Base-by-base conservation (phyloP, 179 eudicot species). In the Vitellaria paradoxa region DNA sequence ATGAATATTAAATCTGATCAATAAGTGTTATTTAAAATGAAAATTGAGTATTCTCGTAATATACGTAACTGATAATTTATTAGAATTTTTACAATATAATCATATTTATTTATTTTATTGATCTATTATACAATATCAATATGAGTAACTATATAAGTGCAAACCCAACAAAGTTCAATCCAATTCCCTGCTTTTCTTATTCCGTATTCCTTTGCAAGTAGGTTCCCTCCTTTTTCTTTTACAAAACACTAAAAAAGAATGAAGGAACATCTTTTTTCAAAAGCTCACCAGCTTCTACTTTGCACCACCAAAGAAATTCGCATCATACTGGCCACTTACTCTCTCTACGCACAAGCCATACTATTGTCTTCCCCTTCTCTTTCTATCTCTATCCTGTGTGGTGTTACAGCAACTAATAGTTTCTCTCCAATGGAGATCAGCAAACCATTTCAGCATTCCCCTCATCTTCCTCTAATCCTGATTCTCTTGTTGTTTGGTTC, bases 261-360 rank as follows among this genome's bases (percentile, higher is more conserved):
- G 17, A 76, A 67, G 46, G 45, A 56, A 37, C 46, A 7, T 13
- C 73, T 77, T 81, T 77, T 77, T 18, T 62, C 80, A 42, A 77
- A 81, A 67, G 78, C 59, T 65, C 55, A 21, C 78, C 73, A 70
- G n/a, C 68, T 78, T 69, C 49, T 75, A 45, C 79, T 77, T 74
- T 77, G 74, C 37, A 30, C 37, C 37, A 30, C 37, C 69, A 65
- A 71, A 57, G 85, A 79, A 86, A 82, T 82, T 80, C 83, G 81
- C 87, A 88, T 90, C 89, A 85, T 88, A 79, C 80, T 74, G 24
- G 52, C 72, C 87, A 86, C 86, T 63, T 84, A 79, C 75, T 72
- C 69, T 49, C 70, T 30, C n/a, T 40, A 46, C 12, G 12, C 17
- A 23, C 37, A 30, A 26, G 6, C 26, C 70, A 76, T 13, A 40